These are phyloP conservation scores for Suillus weaverae DNA, from an alignment of 768 basidiomycete species.

Conservation along the genomic window DNA sequence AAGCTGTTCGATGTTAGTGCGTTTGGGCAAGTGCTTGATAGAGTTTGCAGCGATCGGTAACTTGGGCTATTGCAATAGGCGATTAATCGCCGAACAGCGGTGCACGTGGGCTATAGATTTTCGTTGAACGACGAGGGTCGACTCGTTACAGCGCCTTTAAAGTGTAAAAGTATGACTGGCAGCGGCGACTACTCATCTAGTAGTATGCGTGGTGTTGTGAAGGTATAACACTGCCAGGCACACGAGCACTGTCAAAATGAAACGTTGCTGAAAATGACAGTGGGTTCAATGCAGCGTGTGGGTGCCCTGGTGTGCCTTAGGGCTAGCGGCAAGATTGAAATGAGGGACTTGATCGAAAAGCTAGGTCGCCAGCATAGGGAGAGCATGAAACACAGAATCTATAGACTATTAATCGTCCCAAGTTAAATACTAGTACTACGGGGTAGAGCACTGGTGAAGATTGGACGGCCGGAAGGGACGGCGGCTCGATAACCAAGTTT, in stretches of 20 bases:
- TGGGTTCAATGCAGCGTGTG: constrained; percentile 14
- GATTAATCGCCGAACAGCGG: not conserved
- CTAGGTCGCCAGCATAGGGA: not conserved
- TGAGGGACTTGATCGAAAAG: not conserved
- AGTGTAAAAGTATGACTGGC: not conserved
- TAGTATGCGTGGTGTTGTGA: not conserved
- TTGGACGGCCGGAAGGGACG: constrained; percentile 15
- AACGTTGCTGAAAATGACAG: constrained; percentile 10
- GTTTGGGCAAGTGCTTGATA: not conserved
- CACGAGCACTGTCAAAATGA: constrained; percentile 13
- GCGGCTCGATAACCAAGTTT: constrained; percentile 10
- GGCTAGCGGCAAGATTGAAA: constrained; percentile 5
- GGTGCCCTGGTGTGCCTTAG: constrained; percentile 14
- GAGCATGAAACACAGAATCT: constrained; percentile 13
- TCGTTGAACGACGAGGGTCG: not conserved
- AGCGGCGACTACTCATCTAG: constrained; percentile 1
- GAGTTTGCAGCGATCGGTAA: not conserved
- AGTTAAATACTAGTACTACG: not conserved
- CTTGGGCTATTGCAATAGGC: not conserved
- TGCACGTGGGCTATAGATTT: not conserved
- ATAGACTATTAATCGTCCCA: constrained; percentile 22
- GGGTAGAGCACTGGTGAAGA: not conserved
- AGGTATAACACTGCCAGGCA: constrained; percentile 11
- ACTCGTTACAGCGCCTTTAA: not conserved
- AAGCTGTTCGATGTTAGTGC: not conserved